These are phyloP conservation scores for Emericellopsis atlantica DNA, from an alignment of 2,329 filamentous ascomycete genomes.

Conservation along the genomic window DNA sequence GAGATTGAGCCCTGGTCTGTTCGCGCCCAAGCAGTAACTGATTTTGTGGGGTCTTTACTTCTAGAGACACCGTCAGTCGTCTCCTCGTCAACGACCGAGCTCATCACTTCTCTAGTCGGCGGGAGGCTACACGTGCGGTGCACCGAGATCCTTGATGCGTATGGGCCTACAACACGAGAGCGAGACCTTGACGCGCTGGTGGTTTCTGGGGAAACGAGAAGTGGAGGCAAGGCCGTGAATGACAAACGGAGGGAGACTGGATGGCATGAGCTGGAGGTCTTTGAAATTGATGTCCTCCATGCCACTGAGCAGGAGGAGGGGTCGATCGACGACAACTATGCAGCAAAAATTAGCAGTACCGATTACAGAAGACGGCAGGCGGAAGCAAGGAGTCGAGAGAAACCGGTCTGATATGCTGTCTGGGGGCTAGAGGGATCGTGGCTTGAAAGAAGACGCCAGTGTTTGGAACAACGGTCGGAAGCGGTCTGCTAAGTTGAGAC, in stretches of 20 bases:
- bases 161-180: slow-evolving; percentile 80
- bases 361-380: slow-evolving; percentile 52
- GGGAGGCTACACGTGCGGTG: slow-evolving; percentile 57
- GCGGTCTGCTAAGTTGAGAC: too few species aligned
- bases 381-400: slow-evolving; percentile 7
- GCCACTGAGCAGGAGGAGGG: slow-evolving; percentile 35
- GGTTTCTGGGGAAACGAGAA: slow-evolving; percentile 76
- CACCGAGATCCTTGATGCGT: slow-evolving; percentile 77
- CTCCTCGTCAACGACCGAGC: slow-evolving; percentile 8
- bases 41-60: slow-evolving; percentile 33
- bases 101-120: slow-evolving; percentile 40
- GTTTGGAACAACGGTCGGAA: too few species aligned
- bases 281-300: slow-evolving; percentile 68
- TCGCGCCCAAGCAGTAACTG: slow-evolving; percentile 55
- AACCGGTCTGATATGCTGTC: too few species aligned
- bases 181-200: slow-evolving; percentile 68
- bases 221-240: slow-evolving; percentile 78
- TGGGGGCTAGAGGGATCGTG: too few species aligned
- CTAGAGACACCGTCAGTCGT: slow-evolving; percentile 40
- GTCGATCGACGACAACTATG: slow-evolving; percentile 42
- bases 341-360: slow-evolving; percentile 83
- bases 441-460: too few species aligned
- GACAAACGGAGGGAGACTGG: slow-evolving; percentile 63
- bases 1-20: slow-evolving; percentile 69
- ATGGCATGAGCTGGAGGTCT: slow-evolving; percentile 66